Base-by-base conservation (phyloP, 345 rosid species). In the Streptanthus diversifolius region DNA sequence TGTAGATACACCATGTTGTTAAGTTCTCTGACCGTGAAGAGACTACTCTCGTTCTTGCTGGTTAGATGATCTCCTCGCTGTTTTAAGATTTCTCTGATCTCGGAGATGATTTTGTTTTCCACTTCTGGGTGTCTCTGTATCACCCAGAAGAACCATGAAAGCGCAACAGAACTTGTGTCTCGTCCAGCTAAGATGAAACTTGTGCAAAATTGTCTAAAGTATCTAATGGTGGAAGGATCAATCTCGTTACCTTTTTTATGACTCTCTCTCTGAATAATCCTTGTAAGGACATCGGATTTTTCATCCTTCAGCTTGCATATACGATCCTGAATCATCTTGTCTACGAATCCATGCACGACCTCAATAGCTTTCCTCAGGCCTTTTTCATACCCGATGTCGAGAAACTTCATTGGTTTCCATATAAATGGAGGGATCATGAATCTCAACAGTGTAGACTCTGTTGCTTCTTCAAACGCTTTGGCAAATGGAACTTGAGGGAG, bases 131-230 rank as follows among this genome's bases (percentile, higher is more conserved):
- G 77, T 22, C 66, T 37, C 27, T 83, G 77, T 45, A 86, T 58
- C 58, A 83, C 6, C 83, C 86, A 85, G 74, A 82, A 83, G 75
- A 85, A 81, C 69, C 84, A 74, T 7, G 88, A 77, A 37, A 86
- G 49, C 5, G 84, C 87, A 8, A 84, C 75, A 22, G 88, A 77
- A 18, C 81, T 79, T 18, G 91, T 87, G 79, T 87, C 91, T 11
- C 85, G 73, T 3, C 91, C 91, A 0, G 87, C 91, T 55, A 87
- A 77, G 44, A 87, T 76, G 75, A 87, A 87, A 75, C 83, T 77
- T 54, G 79, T 40, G 58, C 83, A 83, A 73, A 80, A 84, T 32
- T 82, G 86, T 36, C 84, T 79, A 27, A 53, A 79, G 22, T 77
- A 79, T 12, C 12, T 75, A 27, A 60, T 40, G 2, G 55, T 74